phyloP scores from a whole-genome alignment of 1,284 basidiomycete species.

The Ceratobasidium sp. region DNA sequence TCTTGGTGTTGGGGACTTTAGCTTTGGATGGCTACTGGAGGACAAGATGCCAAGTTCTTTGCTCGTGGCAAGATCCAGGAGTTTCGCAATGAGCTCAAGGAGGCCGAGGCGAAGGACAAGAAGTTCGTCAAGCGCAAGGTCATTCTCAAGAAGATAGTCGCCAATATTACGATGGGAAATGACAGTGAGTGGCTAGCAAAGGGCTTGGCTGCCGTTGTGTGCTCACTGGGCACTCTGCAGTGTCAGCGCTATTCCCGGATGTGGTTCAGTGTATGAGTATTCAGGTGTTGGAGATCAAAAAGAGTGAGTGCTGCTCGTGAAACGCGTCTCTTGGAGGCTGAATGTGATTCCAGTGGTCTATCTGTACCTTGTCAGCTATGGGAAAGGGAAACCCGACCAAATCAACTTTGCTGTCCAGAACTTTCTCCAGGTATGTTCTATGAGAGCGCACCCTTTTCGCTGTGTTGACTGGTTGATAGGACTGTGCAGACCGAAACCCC shows the following conservation, averaged over 20 bases:
- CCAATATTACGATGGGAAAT: conserved; percentile 96
- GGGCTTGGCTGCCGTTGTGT: background rate
- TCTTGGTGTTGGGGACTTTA: conserved; percentile 12
- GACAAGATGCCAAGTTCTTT: conserved; percentile 90
- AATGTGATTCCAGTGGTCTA: conserved; percentile 77
- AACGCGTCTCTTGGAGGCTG: conserved; percentile 34
- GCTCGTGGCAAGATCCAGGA: conserved; percentile 93
- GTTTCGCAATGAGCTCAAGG: conserved; percentile 76
- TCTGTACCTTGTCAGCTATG: conserved; percentile 93
- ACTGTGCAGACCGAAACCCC: conserved; percentile 91
- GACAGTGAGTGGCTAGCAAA: conserved; percentile 72
- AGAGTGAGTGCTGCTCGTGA: conserved; percentile 71
- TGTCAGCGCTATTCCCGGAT: conserved; percentile 92
- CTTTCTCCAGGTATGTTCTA: conserved; percentile 77
- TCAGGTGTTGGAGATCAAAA: conserved; percentile 96
- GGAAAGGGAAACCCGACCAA: conserved; percentile 86
- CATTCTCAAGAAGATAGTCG: conserved; percentile 94
- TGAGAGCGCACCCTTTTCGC: conserved; percentile 24
- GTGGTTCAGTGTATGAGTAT: conserved; percentile 90
- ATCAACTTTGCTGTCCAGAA: conserved; percentile 88
- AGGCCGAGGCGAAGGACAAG: conserved; percentile 92
- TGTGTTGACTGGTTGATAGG: conserved; percentile 60
- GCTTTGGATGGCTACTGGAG: conserved; percentile 53
- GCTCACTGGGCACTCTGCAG: conserved; percentile 58
- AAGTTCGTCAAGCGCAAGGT: conserved; percentile 90